A percentile compares a stretch with the other conserved stretches of the same genome.
phyloP scores from a whole-genome alignment of 768 basidiomycete species.

The Suillus weaverae region DNA sequence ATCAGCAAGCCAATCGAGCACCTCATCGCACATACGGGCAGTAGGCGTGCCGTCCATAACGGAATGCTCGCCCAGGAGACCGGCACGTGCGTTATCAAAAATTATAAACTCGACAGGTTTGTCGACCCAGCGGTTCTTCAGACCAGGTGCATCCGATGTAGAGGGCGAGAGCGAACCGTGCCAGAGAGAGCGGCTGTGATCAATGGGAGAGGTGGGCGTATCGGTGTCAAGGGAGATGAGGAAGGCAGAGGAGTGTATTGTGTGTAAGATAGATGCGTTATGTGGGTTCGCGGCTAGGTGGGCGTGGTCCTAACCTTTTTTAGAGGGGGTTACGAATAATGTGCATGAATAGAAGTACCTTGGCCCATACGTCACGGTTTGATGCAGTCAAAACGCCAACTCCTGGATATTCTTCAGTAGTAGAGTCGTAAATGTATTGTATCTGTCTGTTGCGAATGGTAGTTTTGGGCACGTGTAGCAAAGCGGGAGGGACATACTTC shows the following conservation, averaged over 20 bases:
- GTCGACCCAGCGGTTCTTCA: constrained; percentile 83
- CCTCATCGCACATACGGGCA: constrained; percentile 66
- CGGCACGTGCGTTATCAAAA: constrained; percentile 77
- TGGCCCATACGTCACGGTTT: constrained; percentile 87
- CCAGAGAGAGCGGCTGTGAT: constrained; percentile 75
- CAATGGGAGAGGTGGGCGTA: constrained; percentile 46
- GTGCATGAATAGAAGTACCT: constrained; percentile 43
- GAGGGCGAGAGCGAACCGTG: constrained; percentile 37
- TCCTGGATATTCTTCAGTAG: constrained; percentile 61
- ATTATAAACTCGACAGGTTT: constrained; percentile 89
- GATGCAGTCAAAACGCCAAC: constrained; percentile 78
- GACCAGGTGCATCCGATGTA: constrained; percentile 38
- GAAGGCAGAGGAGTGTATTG: constrained; percentile 86
- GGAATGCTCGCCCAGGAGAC: constrained; percentile 92
- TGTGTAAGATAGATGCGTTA: constrained; percentile 65
- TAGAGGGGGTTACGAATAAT: not conserved
- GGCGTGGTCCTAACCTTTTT: constrained; percentile 54
- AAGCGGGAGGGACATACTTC: constrained; percentile 40
- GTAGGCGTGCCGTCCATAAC: constrained; percentile 90
- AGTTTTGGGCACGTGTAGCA: not conserved
- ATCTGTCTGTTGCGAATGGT: constrained; percentile 59
- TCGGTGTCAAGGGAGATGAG: constrained; percentile 73
- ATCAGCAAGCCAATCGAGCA: constrained; percentile 59
- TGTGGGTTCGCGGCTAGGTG: constrained; percentile 55
- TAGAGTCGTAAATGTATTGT: constrained; percentile 67